Evolutionary conservation across 768 basidiomycete species (phyloP).

Genomic region (Tylopilus subfusipes): DNA sequence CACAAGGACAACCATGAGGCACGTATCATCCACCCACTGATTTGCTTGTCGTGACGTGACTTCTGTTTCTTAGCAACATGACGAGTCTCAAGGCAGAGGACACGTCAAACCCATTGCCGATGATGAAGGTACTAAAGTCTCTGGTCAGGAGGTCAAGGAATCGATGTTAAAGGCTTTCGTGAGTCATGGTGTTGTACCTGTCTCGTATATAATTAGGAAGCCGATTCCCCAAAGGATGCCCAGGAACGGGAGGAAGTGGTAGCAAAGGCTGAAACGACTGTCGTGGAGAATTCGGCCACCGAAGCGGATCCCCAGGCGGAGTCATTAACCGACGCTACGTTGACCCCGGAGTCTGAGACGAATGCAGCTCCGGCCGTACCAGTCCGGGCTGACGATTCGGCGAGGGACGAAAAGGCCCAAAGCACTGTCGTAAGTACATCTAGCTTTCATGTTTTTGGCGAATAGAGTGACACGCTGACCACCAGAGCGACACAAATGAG

Average conservation of each 20-base stretch:
- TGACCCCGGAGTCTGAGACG: background rate
- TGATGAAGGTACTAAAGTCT: conserved; percentile 30
- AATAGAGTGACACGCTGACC: conserved; percentile 5
- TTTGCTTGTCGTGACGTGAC: background rate
- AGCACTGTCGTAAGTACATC: conserved; percentile 15
- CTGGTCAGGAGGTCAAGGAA: conserved; percentile 30
- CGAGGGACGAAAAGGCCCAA: conserved; percentile 4
- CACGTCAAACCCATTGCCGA: conserved; percentile 19
- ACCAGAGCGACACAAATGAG: background rate
- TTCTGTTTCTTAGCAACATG: conserved; percentile 17
- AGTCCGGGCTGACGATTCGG: background rate
- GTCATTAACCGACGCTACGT: background rate
- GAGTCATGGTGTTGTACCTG: conserved; percentile 5
- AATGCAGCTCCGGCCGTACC: background rate
- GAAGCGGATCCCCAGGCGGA: background rate
- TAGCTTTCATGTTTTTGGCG: background rate
- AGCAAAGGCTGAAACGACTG: conserved; percentile 2
- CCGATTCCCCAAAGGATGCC: conserved; percentile 33
- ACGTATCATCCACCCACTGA: background rate
- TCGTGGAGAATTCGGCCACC: background rate
- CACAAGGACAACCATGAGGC: conserved; percentile 16
- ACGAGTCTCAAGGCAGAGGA: conserved; percentile 6
- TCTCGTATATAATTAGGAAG: conserved; percentile 15
- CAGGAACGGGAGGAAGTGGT: conserved; percentile 25
- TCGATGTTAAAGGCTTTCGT: conserved; percentile 28